Evolutionary conservation across 345 rosid genomes (phyloP).

Genomic region (Aethionema arabicum): DNA sequence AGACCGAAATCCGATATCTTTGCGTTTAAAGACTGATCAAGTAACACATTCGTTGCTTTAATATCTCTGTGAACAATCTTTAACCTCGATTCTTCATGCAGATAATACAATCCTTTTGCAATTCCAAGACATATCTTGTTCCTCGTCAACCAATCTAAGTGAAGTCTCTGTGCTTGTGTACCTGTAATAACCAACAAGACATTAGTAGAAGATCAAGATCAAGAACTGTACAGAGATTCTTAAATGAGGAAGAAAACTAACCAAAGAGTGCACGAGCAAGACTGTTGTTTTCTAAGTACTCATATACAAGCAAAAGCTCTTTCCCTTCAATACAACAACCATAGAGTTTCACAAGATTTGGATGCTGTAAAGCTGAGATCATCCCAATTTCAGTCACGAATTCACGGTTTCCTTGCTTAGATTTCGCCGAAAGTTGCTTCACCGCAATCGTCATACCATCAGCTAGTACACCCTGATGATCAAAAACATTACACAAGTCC

Average conservation of each 20-base stretch:
- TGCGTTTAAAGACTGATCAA: slow-evolving; percentile 51
- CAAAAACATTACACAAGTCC: slow-evolving; percentile 21
- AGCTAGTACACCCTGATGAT: slow-evolving; percentile 47
- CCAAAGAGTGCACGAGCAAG: slow-evolving; percentile 67
- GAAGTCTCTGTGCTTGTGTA: slow-evolving; percentile 41
- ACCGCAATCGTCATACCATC: slow-evolving; percentile 63
- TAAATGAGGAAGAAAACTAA: slow-evolving; percentile 29
- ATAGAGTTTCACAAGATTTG: slow-evolving; percentile 61
- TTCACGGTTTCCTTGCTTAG: slow-evolving; percentile 68
- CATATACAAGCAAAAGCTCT: slow-evolving; percentile 59
- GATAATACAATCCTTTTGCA: slow-evolving; percentile 65
- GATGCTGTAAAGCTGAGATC: slow-evolving; percentile 63
- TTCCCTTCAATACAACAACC: slow-evolving; percentile 69
- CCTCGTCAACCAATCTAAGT: slow-evolving; percentile 62
- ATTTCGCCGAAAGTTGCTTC: slow-evolving; percentile 66
- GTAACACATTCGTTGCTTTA: slow-evolving; percentile 68
- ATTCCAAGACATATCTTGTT: slow-evolving; percentile 63
- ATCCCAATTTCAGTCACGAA: slow-evolving; percentile 60
- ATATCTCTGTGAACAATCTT: slow-evolving; percentile 77
- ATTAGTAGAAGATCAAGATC: neutral
- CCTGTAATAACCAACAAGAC: slow-evolving; percentile 32
- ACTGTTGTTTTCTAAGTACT: slow-evolving; percentile 70
- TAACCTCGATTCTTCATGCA: slow-evolving; percentile 68
- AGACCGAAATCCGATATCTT: slow-evolving; percentile 72
- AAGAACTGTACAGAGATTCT: neutral